phyloP scores from a whole-genome alignment of 1,284 basidiomycete genomes.

The Cronartium quercuum region DNA sequence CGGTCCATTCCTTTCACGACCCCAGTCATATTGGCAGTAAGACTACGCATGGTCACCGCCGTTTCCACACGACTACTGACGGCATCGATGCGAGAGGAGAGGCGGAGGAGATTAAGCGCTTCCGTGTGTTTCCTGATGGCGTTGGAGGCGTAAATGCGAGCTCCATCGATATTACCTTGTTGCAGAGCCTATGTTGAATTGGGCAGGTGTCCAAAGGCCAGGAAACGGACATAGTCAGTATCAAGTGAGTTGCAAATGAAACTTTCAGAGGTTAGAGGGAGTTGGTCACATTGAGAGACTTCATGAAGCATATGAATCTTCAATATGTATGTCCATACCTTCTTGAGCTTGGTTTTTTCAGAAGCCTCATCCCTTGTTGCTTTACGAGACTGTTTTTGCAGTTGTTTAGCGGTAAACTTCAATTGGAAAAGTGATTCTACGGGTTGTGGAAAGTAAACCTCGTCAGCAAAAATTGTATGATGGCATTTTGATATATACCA shows the following conservation, averaged over 20 bases:
- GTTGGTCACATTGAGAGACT: no score
- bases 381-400: constrained; percentile 87
- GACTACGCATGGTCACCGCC: constrained; percentile 93
- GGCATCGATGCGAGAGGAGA: constrained; percentile 88
- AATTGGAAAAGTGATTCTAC: constrained; percentile 90
- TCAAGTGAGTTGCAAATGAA: neutral
- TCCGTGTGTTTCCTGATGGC: constrained; percentile 99
- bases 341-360: constrained; percentile 83
- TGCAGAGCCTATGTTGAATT: constrained; percentile 67
- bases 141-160: constrained; percentile 97
- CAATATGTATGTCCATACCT: constrained; percentile 56
- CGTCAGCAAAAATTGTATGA: neutral
- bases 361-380: constrained; percentile 82
- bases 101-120: constrained; percentile 75
- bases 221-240: neutral
- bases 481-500: neutral
- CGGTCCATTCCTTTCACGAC: constrained; percentile 98
- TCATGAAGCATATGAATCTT: neutral
- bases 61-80: constrained; percentile 96
- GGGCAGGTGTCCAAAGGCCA: neutral
- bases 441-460: constrained; percentile 45
- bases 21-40: constrained; percentile 89
- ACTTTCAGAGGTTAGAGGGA: no score
- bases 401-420: constrained; percentile 94
- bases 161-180: constrained; percentile 94